Conservation (phyloP, 305 asterid species). For the Solanum hybrid region DNA sequence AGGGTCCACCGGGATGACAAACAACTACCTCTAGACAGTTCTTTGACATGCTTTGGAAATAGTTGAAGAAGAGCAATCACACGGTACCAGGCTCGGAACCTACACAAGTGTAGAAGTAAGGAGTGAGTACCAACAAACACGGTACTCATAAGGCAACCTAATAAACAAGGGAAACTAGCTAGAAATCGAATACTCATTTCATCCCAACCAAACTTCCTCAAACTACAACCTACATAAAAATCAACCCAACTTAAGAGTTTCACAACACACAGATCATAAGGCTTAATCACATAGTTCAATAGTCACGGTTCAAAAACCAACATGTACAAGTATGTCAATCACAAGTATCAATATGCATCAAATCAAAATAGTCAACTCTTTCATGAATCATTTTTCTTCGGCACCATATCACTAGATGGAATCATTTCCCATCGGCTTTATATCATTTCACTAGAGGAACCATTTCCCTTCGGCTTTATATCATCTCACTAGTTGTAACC, state of each 20-base stretch:
- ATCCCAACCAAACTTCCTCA: not conserved
- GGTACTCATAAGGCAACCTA: not conserved
- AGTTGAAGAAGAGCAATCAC: not conserved
- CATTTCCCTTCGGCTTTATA: not conserved
- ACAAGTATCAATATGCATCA: not conserved
- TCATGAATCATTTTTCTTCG: not conserved
- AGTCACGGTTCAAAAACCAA: not conserved
- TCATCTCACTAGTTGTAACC: not conserved
- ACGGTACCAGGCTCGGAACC: no score
- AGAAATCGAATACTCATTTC: not conserved
- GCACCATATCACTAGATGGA: not conserved
- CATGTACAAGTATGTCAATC: not conserved
- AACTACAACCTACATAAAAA: not conserved
- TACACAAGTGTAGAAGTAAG: no score
- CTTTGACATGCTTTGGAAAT: not conserved
- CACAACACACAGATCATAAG: not conserved
- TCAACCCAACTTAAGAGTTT: not conserved
- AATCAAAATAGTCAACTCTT: not conserved
- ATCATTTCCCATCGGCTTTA: not conserved
- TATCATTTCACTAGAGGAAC: not conserved
- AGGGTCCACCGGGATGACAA: not conserved
- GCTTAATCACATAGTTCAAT: not conserved
- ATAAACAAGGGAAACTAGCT: not conserved
- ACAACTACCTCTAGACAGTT: no score
- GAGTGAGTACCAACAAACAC: not conserved